Conservation (phyloP, 345 rosid genomes). For the Toxicodendron radicans region DNA sequence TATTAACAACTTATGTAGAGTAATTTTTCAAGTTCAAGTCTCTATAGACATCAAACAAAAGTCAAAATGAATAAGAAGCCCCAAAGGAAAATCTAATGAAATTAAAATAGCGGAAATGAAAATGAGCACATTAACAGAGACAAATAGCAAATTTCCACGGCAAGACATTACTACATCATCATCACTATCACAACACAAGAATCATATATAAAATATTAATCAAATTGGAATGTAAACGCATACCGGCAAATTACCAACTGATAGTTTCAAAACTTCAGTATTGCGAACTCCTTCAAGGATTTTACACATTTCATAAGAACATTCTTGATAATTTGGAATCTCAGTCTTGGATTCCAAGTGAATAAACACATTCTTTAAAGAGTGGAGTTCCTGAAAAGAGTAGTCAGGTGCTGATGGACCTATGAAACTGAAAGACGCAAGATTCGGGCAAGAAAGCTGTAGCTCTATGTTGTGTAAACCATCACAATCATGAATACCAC, state of each 20-base stretch:
- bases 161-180: too few species aligned
- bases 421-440: not conserved
- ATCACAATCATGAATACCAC: too few species aligned
- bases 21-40: too few species aligned
- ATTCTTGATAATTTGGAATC: not conserved
- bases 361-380: not conserved
- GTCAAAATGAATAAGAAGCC: too few species aligned
- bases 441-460: slow-evolving; percentile 5
- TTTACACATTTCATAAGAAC: not conserved
- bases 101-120: too few species aligned
- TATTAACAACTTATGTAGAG: too few species aligned
- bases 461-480: not conserved
- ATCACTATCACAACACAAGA: too few species aligned
- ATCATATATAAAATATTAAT: not conserved
- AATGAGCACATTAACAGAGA: too few species aligned
- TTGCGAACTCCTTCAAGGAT: not conserved
- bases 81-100: too few species aligned
- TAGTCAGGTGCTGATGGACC: too few species aligned
- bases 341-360: not conserved
- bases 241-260: not conserved
- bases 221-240: not conserved
- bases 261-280: not conserved
- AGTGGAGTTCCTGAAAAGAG: not conserved
- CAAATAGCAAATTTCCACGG: too few species aligned
- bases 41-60: too few species aligned